phyloP scores from a whole-genome alignment of 2,329 filamentous ascomycete genomes.

The Venturia asperata region DNA sequence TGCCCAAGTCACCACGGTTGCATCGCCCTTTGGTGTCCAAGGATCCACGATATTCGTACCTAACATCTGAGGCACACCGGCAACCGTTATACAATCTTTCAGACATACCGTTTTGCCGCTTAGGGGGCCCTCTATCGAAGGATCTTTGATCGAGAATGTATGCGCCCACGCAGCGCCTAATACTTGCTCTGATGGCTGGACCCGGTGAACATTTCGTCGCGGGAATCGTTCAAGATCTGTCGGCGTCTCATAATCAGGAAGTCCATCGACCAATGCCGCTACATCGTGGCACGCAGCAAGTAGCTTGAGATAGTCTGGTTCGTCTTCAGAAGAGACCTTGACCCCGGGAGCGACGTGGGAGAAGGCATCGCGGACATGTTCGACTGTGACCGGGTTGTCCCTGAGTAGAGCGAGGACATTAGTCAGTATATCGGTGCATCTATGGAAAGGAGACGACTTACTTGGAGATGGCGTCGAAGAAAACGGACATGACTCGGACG shows the following conservation, averaged over 20 bases:
- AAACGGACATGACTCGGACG: conserved; percentile 12
- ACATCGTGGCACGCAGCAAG: conserved; percentile 17
- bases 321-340: conserved; percentile 12
- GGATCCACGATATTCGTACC: conserved; percentile 45
- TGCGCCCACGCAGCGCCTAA: conserved; percentile 48
- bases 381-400: conserved; percentile 8
- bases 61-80: conserved; percentile 47
- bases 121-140: conserved; percentile 17
- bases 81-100: conserved; percentile 51
- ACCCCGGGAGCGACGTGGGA: conserved; percentile 9
- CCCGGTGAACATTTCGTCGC: not conserved
- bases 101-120: conserved; percentile 43
- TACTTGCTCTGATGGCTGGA: conserved; percentile 33
- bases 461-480: conserved; percentile 13
- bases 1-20: conserved; percentile 46
- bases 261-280: not conserved
- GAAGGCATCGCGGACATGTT: conserved; percentile 13
- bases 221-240: conserved; percentile 12
- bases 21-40: conserved; percentile 48
- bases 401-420: not conserved
- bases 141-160: conserved; percentile 40
- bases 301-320: conserved; percentile 13
- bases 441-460: not conserved
- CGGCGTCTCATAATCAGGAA: conserved; percentile 11
- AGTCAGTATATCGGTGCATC: not conserved